Evolutionary conservation across 495 filamentous ascomycete species (phyloP).

Genomic region (Hypoxylon intermedium): DNA sequence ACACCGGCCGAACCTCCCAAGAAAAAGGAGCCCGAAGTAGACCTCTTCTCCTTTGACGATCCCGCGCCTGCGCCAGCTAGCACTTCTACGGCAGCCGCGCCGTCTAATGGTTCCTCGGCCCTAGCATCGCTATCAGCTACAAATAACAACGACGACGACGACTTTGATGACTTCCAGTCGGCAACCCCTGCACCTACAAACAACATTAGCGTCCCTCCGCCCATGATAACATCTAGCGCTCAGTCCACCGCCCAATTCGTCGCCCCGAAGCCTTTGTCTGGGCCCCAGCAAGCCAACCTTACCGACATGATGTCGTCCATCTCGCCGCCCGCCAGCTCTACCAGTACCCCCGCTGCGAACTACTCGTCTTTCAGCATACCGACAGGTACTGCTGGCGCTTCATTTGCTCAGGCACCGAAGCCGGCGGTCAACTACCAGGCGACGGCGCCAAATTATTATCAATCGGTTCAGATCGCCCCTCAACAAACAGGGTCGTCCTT

Average conservation of each 20-base stretch:
- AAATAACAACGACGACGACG: conserved; percentile 76
- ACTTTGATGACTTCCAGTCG: conserved; percentile 99
- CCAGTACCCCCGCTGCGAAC: conserved; percentile 60
- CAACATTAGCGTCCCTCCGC: conserved; percentile 57
- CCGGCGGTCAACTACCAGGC: conserved; percentile 74
- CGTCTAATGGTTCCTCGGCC: conserved; percentile 56
- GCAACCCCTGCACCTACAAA: conserved; percentile 66
- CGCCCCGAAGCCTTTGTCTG: conserved; percentile 82
- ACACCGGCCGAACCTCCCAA: conserved; percentile 63
- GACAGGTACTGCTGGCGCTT: conserved; percentile 49
- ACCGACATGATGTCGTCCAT: conserved; percentile 81
- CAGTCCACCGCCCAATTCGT: conserved; percentile 73
- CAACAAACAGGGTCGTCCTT: conserved; percentile 44
- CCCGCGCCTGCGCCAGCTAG: conserved; percentile 56
- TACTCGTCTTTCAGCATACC: conserved; percentile 63
- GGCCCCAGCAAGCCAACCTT: conserved; percentile 77
- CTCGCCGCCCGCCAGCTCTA: conserved; percentile 70
- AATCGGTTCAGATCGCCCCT: conserved; percentile 68
- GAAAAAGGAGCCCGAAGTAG: conserved; percentile 83
- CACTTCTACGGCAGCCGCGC: conserved; percentile 54
- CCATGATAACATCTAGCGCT: conserved; percentile 71
- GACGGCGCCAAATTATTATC: conserved; percentile 90
- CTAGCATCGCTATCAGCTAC: conserved; percentile 59
- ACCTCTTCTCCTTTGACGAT: conserved; percentile 91
- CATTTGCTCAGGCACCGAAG: conserved; percentile 58